Base-by-base conservation (phyloP, 1,284 basidiomycete genomes). In the Cryptococcus amylolentus region DNA sequence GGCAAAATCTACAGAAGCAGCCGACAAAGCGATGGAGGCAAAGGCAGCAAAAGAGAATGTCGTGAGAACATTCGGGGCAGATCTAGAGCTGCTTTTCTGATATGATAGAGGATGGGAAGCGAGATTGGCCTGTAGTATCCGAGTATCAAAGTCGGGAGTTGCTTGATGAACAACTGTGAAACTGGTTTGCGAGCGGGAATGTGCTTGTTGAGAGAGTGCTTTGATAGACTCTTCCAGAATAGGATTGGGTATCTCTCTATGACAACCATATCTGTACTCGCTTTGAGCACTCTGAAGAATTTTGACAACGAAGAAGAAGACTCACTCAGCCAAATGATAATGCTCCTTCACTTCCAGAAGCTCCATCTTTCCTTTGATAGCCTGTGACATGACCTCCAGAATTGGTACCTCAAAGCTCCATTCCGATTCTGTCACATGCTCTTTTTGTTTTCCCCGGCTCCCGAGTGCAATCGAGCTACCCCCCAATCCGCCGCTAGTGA, bases 401-500 rank as follows among this genome's bases (percentile, higher is more conserved):
- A 62, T 31, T 4, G 64, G 62, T 13, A 44, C 49, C 27, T 60
- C 54, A 47, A 66, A 66, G 16, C 57, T 62, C 62, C 64, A 66
- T 16, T 63, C 55, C 13, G 52, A 44, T 18, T 63, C 61, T 12
- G 18, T 37, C 8, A 57, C 10, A 3, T 48, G 27, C 31, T 63
- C 57, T 20, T 49, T 39, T 39, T 46, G 26, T 28, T 45, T 39
- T 50, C 31, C 26, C 48, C 51, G 23, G 54, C 40, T 45, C 54
- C 37, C 26, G 58, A 20, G 1, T 55, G 47, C 31, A 35, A 35
- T 6, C 7, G 31, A 35, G 5, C 31, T 35, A 10, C 31, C 10
- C 10, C 31, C 10, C 31, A 35, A 35, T 23, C 52, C 27, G n/a
- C 16, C 28, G 9, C 35, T 27, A 26, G 18, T 40, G 18, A 16